Percentiles rank a stretch among this genome's conserved stretches.
These are phyloP conservation scores for Asterochloris erici DNA, from an alignment of 139 green algal genomes.

Conservation along the genomic window DNA sequence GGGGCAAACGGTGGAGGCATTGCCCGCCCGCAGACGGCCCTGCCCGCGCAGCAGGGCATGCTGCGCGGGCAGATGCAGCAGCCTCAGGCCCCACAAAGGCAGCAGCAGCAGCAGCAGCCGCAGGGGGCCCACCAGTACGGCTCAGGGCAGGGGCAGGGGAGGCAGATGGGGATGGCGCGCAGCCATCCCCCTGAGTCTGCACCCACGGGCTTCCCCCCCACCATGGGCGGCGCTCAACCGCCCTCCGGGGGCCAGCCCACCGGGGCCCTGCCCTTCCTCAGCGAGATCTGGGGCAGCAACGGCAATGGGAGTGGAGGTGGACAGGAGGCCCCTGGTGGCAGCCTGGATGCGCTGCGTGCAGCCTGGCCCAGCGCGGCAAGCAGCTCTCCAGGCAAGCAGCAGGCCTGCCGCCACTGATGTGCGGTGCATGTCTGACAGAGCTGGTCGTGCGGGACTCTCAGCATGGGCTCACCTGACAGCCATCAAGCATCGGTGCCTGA, in stretches of 20 bases:
- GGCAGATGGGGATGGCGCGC: background rate
- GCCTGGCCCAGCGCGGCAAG: no score
- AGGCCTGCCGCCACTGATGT: no score
- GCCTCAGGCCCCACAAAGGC: background rate
- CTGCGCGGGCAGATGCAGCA: background rate
- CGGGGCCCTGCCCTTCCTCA: background rate
- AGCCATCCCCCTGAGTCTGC: background rate
- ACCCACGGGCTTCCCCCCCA: background rate
- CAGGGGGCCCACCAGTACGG: background rate
- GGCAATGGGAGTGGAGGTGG: slow-evolving; percentile 1
- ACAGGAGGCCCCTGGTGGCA: background rate
- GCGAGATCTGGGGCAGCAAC: slow-evolving; percentile 6
- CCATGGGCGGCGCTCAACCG: background rate
- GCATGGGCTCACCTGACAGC: no score
- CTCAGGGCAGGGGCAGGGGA: background rate
- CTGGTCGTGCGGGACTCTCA: no score
- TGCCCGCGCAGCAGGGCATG: background rate
- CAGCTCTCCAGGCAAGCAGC: no score
- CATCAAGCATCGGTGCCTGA: no score
- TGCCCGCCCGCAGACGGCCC: no score
- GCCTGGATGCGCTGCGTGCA: no score
- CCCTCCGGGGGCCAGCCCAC: background rate
- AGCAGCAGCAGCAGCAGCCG: slow-evolving; percentile 6
- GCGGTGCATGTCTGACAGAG: no score
- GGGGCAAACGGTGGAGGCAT: no score